Percentiles rank a stretch among this genome's conserved stretches.
Conservation (phyloP, 345 rosid species). For the Brassica cretica region DNA sequence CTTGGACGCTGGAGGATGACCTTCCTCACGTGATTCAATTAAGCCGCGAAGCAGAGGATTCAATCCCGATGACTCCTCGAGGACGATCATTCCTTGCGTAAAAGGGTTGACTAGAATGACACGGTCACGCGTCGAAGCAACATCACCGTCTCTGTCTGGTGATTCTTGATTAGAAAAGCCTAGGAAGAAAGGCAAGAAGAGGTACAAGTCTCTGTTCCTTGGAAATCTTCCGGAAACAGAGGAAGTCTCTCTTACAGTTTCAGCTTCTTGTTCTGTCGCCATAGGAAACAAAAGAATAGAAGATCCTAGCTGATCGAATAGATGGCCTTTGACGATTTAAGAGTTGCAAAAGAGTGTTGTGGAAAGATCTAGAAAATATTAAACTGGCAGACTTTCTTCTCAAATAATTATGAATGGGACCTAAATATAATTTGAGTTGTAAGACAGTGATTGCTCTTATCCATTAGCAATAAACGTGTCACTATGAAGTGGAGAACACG, state of each 20-base stretch:
- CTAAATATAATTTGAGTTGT: background rate
- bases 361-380: slow-evolving; percentile 54
- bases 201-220: slow-evolving; percentile 32
- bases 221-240: slow-evolving; percentile 47
- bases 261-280: slow-evolving; percentile 43
- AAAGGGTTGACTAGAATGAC: slow-evolving; percentile 66
- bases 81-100: slow-evolving; percentile 64
- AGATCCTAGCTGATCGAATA: background rate
- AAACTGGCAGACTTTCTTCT: background rate
- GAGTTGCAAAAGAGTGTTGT: slow-evolving; percentile 35
- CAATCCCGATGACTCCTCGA: slow-evolving; percentile 46
- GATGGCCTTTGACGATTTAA: slow-evolving; percentile 5
- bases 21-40: slow-evolving; percentile 38
- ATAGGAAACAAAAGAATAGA: slow-evolving; percentile 16
- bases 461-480: slow-evolving; percentile 22
- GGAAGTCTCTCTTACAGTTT: slow-evolving; percentile 36
- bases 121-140: slow-evolving; percentile 44
- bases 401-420: background rate
- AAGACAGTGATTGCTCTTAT: slow-evolving; percentile 32
- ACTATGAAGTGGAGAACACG: background rate
- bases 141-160: slow-evolving; percentile 12
- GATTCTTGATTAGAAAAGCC: slow-evolving; percentile 49
- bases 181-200: slow-evolving; percentile 42
- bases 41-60: slow-evolving; percentile 49
- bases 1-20: slow-evolving; percentile 77